A percentile compares a stretch with the other conserved stretches of the same genome.
Evolutionary conservation across 2,329 filamentous ascomycete genomes (phyloP).

Genomic region (Diplodia mutila): DNA sequence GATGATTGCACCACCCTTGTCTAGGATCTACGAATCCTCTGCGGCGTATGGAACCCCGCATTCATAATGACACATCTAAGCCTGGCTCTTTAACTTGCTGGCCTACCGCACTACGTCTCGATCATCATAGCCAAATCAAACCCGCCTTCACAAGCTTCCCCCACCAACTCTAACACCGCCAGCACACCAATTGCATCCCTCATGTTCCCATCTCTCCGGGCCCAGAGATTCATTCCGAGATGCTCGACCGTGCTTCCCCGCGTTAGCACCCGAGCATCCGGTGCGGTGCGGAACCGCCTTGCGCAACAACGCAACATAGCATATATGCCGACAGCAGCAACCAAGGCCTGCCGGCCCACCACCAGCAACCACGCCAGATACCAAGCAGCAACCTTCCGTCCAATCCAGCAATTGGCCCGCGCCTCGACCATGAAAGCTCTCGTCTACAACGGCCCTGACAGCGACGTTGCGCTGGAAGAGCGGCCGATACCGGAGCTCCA

Average conservation of each 20-base stretch:
- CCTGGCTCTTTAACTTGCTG: background rate
- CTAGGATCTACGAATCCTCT: conserved; percentile 6
- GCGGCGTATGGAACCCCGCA: background rate
- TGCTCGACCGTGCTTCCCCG: conserved; percentile 10
- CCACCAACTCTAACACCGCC: background rate
- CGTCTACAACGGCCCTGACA: conserved; percentile 27
- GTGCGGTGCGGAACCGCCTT: conserved; percentile 10
- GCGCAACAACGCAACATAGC: conserved; percentile 6
- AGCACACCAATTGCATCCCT: background rate
- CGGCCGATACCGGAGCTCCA: conserved; percentile 36
- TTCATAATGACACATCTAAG: background rate
- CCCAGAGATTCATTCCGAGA: conserved; percentile 1
- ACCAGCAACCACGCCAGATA: background rate
- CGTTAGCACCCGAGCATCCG: background rate
- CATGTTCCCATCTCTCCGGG: conserved; percentile 12
- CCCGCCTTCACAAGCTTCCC: background rate
- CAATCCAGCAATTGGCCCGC: background rate
- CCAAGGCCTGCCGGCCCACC: background rate
- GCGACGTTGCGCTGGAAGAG: conserved; percentile 16
- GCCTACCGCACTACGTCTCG: background rate
- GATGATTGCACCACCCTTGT: conserved; percentile 20
- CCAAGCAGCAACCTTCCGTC: background rate
- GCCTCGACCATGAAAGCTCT: conserved; percentile 29
- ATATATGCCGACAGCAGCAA: background rate
- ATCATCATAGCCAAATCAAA: background rate